Conservation (phyloP, 768 basidiomycete species). For the Peribolospora baueri region DNA sequence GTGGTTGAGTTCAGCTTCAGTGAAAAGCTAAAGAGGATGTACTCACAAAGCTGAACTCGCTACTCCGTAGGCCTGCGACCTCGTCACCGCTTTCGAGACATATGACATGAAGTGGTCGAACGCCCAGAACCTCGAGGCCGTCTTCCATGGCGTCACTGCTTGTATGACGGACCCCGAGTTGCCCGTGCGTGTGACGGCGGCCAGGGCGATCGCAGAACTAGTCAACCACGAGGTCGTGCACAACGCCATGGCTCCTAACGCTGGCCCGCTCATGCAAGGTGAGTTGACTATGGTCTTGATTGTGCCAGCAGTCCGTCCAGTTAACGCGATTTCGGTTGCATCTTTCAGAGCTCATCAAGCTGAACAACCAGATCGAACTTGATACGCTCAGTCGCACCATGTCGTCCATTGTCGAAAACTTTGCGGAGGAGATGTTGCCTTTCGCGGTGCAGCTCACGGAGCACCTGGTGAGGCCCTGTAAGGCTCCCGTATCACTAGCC, state of each 20-base stretch:
- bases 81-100: conserved; percentile 49
- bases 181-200: conserved; percentile 63
- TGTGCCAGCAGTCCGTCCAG: neutral
- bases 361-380: conserved; percentile 74
- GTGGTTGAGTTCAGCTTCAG: conserved; percentile 19
- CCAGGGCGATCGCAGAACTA: conserved; percentile 54
- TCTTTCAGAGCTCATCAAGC: conserved; percentile 32
- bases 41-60: neutral
- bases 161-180: conserved; percentile 53
- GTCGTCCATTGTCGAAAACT: conserved; percentile 66
- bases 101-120: conserved; percentile 42
- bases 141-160: conserved; percentile 40
- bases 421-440: conserved; percentile 58
- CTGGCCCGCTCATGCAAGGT: conserved; percentile 74
- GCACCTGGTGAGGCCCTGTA: conserved; percentile 35
- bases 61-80: conserved; percentile 38
- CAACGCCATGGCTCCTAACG: conserved; percentile 42
- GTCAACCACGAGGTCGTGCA: conserved; percentile 36
- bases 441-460: conserved; percentile 58
- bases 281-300: neutral
- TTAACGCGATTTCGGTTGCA: neutral
- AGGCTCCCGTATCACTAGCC: too few species aligned
- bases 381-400: conserved; percentile 60
- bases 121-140: conserved; percentile 33
- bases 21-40: neutral